A percentile compares a stretch with the other conserved stretches of the same genome.
These are phyloP conservation scores for Fusarium tuaranense DNA, from an alignment of 2,329 filamentous ascomycete genomes.

Conservation along the genomic window DNA sequence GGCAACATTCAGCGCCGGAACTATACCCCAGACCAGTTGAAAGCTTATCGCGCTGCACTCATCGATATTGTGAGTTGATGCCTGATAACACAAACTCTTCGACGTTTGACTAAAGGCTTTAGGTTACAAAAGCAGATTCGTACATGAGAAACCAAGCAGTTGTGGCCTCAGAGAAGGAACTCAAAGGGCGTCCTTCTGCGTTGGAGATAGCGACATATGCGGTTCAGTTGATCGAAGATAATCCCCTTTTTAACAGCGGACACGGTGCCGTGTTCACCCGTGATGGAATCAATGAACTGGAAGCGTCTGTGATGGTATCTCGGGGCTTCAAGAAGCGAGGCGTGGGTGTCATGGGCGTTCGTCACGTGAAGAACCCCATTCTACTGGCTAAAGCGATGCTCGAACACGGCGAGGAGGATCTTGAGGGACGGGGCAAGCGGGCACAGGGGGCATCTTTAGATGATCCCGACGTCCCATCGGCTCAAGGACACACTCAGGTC, in stretches of 20 bases:
- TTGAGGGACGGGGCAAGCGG: constrained; percentile 52
- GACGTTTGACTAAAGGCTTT: neutral
- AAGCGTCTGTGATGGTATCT: constrained; percentile 89
- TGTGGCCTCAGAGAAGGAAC: constrained; percentile 16
- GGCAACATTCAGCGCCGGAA: constrained; percentile 74
- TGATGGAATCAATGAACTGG: constrained; percentile 85
- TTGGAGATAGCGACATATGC: constrained; percentile 82
- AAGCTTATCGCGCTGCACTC: constrained; percentile 69
- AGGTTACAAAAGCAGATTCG: constrained; percentile 59
- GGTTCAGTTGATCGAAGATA: constrained; percentile 80
- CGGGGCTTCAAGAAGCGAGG: constrained; percentile 79
- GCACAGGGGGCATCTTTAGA: neutral
- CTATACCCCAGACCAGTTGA: constrained; percentile 69
- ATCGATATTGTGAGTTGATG: constrained; percentile 66
- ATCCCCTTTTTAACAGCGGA: constrained; percentile 86
- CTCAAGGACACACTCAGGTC: constrained; percentile 77
- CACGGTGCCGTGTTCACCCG: constrained; percentile 89
- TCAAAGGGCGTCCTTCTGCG: constrained; percentile 61
- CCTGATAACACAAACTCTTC: no score
- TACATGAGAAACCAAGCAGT: constrained; percentile 55
- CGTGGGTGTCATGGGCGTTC: constrained; percentile 80
- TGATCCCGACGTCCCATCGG: constrained; percentile 62
- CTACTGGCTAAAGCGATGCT: constrained; percentile 78
- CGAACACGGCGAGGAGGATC: constrained; percentile 71
- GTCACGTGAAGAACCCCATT: constrained; percentile 83